These are phyloP conservation scores for Cutaneotrichosporon cyanovorans DNA, from an alignment of 1,284 basidiomycete species.

Conservation along the genomic window DNA sequence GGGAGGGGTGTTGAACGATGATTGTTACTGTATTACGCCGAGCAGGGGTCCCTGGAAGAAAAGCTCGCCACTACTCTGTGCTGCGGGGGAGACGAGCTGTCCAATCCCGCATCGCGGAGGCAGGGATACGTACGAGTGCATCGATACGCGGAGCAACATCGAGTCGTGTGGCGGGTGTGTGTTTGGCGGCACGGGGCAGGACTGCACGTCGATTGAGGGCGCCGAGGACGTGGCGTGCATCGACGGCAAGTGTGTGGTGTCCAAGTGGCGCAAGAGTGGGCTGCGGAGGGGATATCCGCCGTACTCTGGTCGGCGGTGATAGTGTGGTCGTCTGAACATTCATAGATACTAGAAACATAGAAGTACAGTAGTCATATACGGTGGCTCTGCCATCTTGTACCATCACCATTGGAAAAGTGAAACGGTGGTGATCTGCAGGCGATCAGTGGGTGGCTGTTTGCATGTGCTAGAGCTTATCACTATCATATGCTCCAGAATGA, in stretches of 20 bases:
- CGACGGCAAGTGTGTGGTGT: conserved; percentile 13
- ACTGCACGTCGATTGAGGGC: conserved; percentile 59
- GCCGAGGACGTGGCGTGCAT: conserved; percentile 31
- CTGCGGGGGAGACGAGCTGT: conserved; percentile 4
- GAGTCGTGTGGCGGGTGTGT: conserved; percentile 60
- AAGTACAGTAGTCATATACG: too few species aligned
- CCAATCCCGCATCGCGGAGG: conserved; percentile 6
- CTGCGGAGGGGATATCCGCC: too few species aligned
- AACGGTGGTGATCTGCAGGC: too few species aligned
- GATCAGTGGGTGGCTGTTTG: too few species aligned
- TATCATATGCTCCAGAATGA: too few species aligned
- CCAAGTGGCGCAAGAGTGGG: conserved; percentile 7
- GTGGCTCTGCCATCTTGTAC: too few species aligned
- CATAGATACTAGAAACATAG: too few species aligned
- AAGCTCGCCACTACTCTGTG: conserved; percentile 1
- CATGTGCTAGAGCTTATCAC: too few species aligned
- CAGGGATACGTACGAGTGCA: conserved; percentile 16
- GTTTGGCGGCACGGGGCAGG: conserved; percentile 54
- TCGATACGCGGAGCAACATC: conserved; percentile 15
- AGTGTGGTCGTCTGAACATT: too few species aligned
- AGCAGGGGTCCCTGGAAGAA: conserved; percentile 11
- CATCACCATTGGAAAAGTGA: too few species aligned
- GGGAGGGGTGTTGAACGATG: conserved; percentile 10
- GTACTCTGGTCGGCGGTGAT: too few species aligned
- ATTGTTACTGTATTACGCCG: conserved; percentile 16